A percentile compares a stretch with the other conserved stretches of the same genome.
Evolutionary conservation across 164 flowering plant species (phyloP).

Genomic region (Stephania cephalantha): DNA sequence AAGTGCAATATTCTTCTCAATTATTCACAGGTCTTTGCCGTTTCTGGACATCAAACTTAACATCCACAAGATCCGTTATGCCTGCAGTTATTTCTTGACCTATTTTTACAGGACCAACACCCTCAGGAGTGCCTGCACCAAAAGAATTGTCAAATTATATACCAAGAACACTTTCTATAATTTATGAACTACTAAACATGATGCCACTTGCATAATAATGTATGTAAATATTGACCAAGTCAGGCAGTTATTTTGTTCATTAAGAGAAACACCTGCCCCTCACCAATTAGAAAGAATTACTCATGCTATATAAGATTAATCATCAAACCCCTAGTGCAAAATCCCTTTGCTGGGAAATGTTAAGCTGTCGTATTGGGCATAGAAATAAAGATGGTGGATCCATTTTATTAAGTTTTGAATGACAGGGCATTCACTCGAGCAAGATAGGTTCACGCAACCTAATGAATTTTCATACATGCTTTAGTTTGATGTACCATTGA

Average conservation of each 20-base stretch:
- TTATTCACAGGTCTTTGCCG: conserved; percentile 33
- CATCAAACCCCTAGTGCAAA: too few species aligned
- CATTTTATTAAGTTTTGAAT: too few species aligned
- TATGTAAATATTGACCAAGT: background rate
- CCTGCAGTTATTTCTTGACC: conserved; percentile 94
- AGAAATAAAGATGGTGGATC: background rate
- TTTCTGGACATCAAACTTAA: conserved; percentile 61
- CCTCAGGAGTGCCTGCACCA: conserved; percentile 82
- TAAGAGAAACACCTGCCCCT: background rate
- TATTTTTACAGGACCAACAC: conserved; percentile 84
- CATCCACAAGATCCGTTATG: conserved; percentile 68
- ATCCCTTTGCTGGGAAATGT: too few species aligned
- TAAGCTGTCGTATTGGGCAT: background rate
- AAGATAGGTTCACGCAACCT: too few species aligned
- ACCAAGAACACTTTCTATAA: background rate
- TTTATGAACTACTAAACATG: background rate
- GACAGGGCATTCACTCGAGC: too few species aligned
- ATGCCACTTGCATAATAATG: background rate
- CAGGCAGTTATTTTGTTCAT: background rate
- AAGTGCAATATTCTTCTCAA: conserved; percentile 11
- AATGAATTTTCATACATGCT: background rate
- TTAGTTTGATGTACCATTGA: background rate
- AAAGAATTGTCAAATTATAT: conserved; percentile 1
- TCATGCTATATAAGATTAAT: background rate
- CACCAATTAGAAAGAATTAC: background rate